Conservation (phyloP, 768 basidiomycete genomes). For the Rhizopogon rudus region DNA sequence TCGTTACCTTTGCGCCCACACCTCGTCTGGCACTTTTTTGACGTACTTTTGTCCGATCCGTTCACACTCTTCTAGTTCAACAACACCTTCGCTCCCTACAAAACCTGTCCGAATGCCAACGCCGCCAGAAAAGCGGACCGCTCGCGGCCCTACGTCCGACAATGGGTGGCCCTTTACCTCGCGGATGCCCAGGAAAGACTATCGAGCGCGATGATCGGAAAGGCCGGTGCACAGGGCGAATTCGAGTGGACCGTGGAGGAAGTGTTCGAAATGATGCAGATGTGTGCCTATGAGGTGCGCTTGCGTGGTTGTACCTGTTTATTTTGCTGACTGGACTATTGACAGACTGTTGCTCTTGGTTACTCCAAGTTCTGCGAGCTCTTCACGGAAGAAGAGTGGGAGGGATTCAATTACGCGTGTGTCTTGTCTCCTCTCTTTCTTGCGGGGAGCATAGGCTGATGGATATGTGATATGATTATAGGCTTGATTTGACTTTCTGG, state of each 20-base stretch:
- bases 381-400: slow-evolving; percentile 91
- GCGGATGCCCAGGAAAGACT: slow-evolving; percentile 59
- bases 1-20: too few relatives aligned
- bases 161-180: slow-evolving; percentile 75
- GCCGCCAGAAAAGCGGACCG: slow-evolving; percentile 46
- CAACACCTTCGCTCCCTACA: slow-evolving; percentile 83
- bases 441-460: background rate
- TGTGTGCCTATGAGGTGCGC: slow-evolving; percentile 80
- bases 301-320: background rate
- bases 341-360: slow-evolving; percentile 83
- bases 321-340: background rate
- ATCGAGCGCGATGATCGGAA: background rate
- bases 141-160: slow-evolving; percentile 47
- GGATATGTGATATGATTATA: slow-evolving; percentile 15
- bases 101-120: slow-evolving; percentile 69
- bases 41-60: background rate
- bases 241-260: slow-evolving; percentile 63
- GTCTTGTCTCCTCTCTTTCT: background rate
- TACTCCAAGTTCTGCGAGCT: slow-evolving; percentile 89
- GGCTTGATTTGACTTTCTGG: slow-evolving; percentile 68
- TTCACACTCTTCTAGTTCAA: slow-evolving; percentile 48
- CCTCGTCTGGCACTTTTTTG: background rate
- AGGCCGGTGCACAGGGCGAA: slow-evolving; percentile 30
- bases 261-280: slow-evolving; percentile 71
- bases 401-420: slow-evolving; percentile 85